A percentile compares a stretch with the other conserved stretches of the same genome.
Evolutionary conservation across 2,329 filamentous ascomycete genomes (phyloP).

Genomic region (Claviceps sp.): DNA sequence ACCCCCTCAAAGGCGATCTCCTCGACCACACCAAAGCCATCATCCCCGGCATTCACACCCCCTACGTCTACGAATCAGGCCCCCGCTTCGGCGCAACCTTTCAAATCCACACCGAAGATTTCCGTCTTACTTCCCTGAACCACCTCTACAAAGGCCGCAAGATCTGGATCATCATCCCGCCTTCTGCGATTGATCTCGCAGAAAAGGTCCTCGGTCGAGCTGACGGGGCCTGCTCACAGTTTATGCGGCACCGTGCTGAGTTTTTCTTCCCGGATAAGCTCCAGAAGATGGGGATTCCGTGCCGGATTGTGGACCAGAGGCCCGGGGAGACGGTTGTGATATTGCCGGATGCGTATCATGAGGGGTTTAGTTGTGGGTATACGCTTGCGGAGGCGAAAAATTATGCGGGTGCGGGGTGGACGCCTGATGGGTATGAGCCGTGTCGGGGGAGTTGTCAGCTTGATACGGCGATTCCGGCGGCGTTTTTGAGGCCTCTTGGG

Average conservation of each 20-base stretch:
- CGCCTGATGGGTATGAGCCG: slow-evolving; percentile 21
- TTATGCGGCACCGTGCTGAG: slow-evolving; percentile 27
- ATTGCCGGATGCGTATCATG: slow-evolving; percentile 26
- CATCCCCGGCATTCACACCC: slow-evolving; percentile 26
- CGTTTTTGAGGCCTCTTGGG: slow-evolving; percentile 17
- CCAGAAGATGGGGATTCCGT: slow-evolving; percentile 23
- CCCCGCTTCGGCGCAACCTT: slow-evolving; percentile 25
- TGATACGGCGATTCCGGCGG: slow-evolving; percentile 22
- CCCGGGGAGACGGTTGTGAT: slow-evolving; percentile 27
- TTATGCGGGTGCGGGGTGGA: slow-evolving; percentile 24
- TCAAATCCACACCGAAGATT: slow-evolving; percentile 27
- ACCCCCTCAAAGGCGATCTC: slow-evolving; percentile 23
- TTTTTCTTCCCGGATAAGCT: slow-evolving; percentile 28
- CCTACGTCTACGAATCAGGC: slow-evolving; percentile 27
- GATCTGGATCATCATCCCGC: slow-evolving; percentile 26
- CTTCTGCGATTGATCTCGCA: slow-evolving; percentile 21
- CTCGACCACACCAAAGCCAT: slow-evolving; percentile 23
- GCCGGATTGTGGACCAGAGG: slow-evolving; percentile 24
- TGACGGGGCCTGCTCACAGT: slow-evolving; percentile 21
- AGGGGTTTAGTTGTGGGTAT: slow-evolving; percentile 28
- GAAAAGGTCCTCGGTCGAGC: slow-evolving; percentile 21
- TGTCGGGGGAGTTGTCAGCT: slow-evolving; percentile 20
- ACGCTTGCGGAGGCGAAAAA: slow-evolving; percentile 28
- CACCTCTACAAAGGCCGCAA: slow-evolving; percentile 27
- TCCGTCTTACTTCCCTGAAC: slow-evolving; percentile 24